Percentiles rank a stretch among this genome's conserved stretches.
phyloP scores from a whole-genome alignment of 192 early-diverging fungal genomes.

The Paraglomus brasilianum region DNA sequence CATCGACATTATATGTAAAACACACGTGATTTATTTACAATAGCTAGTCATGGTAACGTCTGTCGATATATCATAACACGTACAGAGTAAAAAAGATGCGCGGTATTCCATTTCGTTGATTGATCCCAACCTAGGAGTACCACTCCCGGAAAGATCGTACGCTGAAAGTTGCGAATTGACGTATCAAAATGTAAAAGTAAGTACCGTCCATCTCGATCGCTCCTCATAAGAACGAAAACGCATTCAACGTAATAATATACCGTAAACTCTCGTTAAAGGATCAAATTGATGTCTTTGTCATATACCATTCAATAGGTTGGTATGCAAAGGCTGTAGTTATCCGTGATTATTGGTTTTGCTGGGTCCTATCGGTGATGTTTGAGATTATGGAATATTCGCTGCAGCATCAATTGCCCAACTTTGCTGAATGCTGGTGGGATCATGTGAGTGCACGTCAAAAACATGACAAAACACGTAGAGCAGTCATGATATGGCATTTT shows the following conservation, averaged over 20 bases:
- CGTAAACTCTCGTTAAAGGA: conserved; percentile 39
- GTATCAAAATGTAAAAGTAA: conserved; percentile 67
- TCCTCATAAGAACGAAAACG: neutral
- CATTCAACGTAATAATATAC: conserved; percentile 3
- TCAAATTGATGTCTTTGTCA: conserved; percentile 91
- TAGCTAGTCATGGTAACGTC: neutral
- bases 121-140: conserved; percentile 75
- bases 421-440: conserved; percentile 99
- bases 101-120: conserved; percentile 76
- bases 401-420: conserved; percentile 93
- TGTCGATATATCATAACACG: neutral
- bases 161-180: conserved; percentile 87
- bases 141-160: conserved; percentile 90
- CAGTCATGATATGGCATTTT: too few relatives aligned
- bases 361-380: conserved; percentile 93
- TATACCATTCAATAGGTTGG: conserved; percentile 94
- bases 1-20: neutral
- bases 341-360: conserved; percentile 93
- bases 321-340: conserved; percentile 90
- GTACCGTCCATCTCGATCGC: conserved; percentile 16
- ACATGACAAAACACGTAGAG: conserved; percentile 3
- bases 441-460: conserved; percentile 59
- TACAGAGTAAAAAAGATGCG: conserved; percentile 83
- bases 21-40: neutral
- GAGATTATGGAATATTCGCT: conserved; percentile 96